Evolutionary conservation across 768 basidiomycete species (phyloP).

Genomic region (Tephrocybe sp.): DNA sequence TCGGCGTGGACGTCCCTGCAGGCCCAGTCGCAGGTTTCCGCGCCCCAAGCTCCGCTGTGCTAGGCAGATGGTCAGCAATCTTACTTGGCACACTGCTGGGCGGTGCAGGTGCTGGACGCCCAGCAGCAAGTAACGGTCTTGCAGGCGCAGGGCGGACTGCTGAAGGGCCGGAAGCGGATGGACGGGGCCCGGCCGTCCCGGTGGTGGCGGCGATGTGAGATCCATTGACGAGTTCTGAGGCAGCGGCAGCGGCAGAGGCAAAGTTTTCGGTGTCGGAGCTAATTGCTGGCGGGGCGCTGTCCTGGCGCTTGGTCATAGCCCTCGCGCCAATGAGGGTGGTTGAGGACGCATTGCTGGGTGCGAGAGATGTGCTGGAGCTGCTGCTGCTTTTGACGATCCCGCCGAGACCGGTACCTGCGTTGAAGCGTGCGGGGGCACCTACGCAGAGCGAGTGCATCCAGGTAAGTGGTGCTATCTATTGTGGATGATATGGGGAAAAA

Average conservation of each 20-base stretch:
- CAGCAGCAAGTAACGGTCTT: slow-evolving; percentile 59
- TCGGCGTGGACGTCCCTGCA: slow-evolving; percentile 19
- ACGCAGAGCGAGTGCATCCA: slow-evolving; percentile 8
- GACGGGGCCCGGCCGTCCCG: slow-evolving; percentile 3
- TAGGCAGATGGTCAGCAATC: slow-evolving; percentile 55
- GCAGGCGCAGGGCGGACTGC: slow-evolving; percentile 67
- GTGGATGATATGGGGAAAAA: slow-evolving; percentile 22
- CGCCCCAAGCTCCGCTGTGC: slow-evolving; percentile 62
- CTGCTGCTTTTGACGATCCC: slow-evolving; percentile 52
- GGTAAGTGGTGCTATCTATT: slow-evolving; percentile 13
- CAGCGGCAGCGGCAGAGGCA: slow-evolving; percentile 49
- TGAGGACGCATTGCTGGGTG: slow-evolving; percentile 13
- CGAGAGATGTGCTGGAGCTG: slow-evolving; percentile 20
- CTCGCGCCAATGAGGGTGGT: slow-evolving; percentile 21
- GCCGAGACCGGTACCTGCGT: slow-evolving; percentile 88
- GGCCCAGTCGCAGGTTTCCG: slow-evolving; percentile 60
- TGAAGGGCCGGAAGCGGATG: slow-evolving; percentile 28
- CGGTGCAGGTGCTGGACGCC: slow-evolving; percentile 52
- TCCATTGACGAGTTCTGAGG: slow-evolving; percentile 63
- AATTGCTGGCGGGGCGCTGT: slow-evolving; percentile 39
- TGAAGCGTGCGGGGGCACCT: slow-evolving; percentile 77
- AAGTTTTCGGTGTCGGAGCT: slow-evolving; percentile 40
- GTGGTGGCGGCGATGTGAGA: slow-evolving; percentile 35
- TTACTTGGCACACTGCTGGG: slow-evolving; percentile 25
- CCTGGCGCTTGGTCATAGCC: slow-evolving; percentile 30